Percentiles rank a stretch among this genome's conserved stretches.
phyloP scores from a whole-genome alignment of 1,284 basidiomycete species.

The Moesziomyces sp. region DNA sequence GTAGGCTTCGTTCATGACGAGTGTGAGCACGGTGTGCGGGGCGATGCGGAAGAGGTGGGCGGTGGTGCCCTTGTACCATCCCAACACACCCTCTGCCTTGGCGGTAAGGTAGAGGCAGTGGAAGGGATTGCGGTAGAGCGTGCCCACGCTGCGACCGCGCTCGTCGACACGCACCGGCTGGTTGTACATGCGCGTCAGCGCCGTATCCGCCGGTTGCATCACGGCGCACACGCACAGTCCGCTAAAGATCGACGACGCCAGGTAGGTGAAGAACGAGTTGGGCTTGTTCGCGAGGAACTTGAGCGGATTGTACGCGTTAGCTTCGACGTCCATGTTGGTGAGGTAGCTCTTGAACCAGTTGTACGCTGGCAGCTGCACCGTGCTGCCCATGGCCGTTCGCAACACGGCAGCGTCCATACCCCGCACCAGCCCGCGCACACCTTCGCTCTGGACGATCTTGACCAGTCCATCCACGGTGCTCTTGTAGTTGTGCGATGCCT shows the following conservation, averaged over 20 bases:
- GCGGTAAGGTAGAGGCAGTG: constrained; percentile 97
- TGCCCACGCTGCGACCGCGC: constrained; percentile 43
- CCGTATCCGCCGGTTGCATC: constrained; percentile 72
- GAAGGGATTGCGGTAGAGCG: constrained; percentile 76
- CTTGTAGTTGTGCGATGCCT: constrained; percentile 90
- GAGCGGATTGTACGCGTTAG: constrained; percentile 67
- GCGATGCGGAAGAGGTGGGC: constrained; percentile 65
- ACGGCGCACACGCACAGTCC: constrained; percentile 80
- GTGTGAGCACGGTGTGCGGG: constrained; percentile 63
- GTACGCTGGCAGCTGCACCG: constrained; percentile 95
- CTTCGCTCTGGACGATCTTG: constrained; percentile 82
- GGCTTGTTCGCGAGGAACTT: constrained; percentile 65
- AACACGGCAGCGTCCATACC: constrained; percentile 94
- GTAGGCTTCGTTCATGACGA: constrained; percentile 58
- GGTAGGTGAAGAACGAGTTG: constrained; percentile 85
- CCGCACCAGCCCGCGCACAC: constrained; percentile 81
- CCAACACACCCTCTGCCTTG: constrained; percentile 86
- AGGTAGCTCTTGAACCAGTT: constrained; percentile 75
- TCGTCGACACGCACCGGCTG: constrained; percentile 70
- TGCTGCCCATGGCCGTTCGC: constrained; percentile 91
- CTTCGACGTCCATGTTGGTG: constrained; percentile 52
- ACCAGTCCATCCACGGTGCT: constrained; percentile 81
- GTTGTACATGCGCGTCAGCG: constrained; percentile 94
- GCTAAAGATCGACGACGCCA: constrained; percentile 86
- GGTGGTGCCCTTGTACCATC: constrained; percentile 69